Base-by-base conservation (phyloP, 2,329 filamentous ascomycete species). In the Trichoderma brevicompactum region DNA sequence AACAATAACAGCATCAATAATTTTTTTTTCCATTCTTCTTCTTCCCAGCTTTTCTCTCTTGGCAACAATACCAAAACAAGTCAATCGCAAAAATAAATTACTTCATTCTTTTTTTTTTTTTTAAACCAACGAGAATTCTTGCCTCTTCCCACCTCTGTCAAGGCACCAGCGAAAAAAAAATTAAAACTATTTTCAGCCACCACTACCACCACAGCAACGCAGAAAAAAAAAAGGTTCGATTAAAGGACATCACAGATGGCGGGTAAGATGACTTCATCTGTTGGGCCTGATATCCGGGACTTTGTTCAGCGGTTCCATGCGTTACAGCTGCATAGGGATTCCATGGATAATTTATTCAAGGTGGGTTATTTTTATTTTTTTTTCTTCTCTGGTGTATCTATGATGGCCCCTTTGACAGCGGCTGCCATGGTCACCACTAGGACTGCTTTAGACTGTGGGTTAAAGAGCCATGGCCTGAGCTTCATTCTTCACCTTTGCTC, bases 241-340 rank as follows among this genome's bases (percentile, higher is more conserved):
- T 40, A 36, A 19, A 32, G n/a, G 6, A 4, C 2, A 15, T 43
- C 12, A 3, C 9, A 56, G 19, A 65, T 65, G 54, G 17, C 56
- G 7, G 54, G 48, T 28, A 65, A 43, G 28, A 76, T 44, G 48
- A 23, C 6, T 43, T 7, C 74, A 70, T 66, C 72, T 12, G 66
- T 71, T 41, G 69, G 69, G 50, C 67, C 68, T 40, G 70, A 72
- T 40, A 74, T 82, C 49, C 73, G 79, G 74, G 78, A 81, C 53
- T 84, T 86, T 69, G 72, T 83, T 67, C 74, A 79, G 54, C 78
- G 83, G 8, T 85, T 81, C 69, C 78, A 80, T 34, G 70, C 74
- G 43, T 74, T 85, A 52, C 79, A 81, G 66, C 58, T 69, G 5
- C 78, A 81, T 43, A 76, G 78, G 55, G 77, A 81, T 43, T 74